Evolutionary conservation across 1,139 yeast genomes (phyloP).

Genomic region (Taphrina sp.): DNA sequence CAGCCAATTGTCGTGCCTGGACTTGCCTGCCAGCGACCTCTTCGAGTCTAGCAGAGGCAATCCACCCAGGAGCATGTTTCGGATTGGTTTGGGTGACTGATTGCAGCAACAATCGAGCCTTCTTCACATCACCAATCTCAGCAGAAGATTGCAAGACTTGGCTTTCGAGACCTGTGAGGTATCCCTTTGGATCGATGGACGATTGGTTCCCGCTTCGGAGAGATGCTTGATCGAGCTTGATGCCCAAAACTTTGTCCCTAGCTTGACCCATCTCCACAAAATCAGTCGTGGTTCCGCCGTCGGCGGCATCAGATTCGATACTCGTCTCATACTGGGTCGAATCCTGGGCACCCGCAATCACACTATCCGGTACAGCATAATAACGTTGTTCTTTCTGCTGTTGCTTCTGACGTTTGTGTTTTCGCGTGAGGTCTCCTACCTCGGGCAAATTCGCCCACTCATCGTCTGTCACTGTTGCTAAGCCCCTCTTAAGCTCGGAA

Average conservation of each 20-base stretch:
- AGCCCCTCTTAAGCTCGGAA: conserved; percentile 60
- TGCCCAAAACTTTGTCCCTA: conserved; percentile 53
- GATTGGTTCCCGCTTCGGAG: conserved; percentile 38
- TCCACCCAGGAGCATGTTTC: conserved; percentile 74
- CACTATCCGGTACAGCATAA: conserved; percentile 80
- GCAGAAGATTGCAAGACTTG: conserved; percentile 39
- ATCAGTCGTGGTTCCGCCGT: conserved; percentile 46
- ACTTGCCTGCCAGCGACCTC: conserved; percentile 56
- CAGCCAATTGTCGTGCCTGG: conserved; percentile 61
- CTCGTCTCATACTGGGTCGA: conserved; percentile 35
- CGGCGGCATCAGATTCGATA: conserved; percentile 35
- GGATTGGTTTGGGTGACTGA: conserved; percentile 76
- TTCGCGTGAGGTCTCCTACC: conserved; percentile 79
- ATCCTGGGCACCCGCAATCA: conserved; percentile 47
- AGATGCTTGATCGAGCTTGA: conserved; percentile 49
- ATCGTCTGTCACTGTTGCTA: conserved; percentile 59
- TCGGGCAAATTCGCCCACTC: conserved; percentile 87
- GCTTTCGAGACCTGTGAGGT: conserved; percentile 46
- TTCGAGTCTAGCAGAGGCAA: conserved; percentile 80
- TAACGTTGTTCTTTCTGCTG: conserved; percentile 61
- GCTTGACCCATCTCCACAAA: conserved; percentile 55
- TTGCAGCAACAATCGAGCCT: conserved; percentile 60
- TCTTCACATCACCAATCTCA: conserved; percentile 55
- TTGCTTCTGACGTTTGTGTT: conserved; percentile 67
- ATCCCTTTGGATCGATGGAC: conserved; percentile 46